Percentiles rank a stretch among this genome's conserved stretches.
Evolutionary conservation across 306 rosid species (phyloP).

Genomic region (Vicia villosa): DNA sequence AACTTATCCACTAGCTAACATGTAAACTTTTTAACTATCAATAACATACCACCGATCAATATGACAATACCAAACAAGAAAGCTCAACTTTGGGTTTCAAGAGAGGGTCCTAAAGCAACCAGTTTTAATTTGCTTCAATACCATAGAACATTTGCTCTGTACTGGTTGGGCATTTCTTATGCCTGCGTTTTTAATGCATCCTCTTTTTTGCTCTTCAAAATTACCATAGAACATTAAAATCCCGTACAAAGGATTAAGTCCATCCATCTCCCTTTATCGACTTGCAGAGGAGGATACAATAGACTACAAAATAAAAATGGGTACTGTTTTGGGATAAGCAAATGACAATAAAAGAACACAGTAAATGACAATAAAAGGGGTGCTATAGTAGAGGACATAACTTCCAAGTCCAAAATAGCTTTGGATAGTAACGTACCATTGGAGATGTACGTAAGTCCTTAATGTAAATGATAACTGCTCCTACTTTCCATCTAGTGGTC

Average conservation of each 20-base stretch:
- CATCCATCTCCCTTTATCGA: neutral
- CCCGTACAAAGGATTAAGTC: neutral
- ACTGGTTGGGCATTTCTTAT: no score
- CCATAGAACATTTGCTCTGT: no score
- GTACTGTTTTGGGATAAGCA: no score
- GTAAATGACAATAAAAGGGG: constrained; percentile 18
- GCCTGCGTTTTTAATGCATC: no score
- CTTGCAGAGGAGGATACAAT: constrained; percentile 5
- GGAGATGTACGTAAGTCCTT: neutral
- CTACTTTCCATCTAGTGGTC: neutral
- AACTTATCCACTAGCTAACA: no score
- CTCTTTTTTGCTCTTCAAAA: no score
- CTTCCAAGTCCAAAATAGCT: neutral
- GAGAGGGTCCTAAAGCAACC: neutral
- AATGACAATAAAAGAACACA: no score
- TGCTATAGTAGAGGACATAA: constrained; percentile 15
- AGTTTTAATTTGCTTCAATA: no score
- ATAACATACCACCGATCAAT: no score
- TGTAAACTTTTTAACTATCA: no score
- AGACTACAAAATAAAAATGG: neutral
- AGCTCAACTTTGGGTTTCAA: no score
- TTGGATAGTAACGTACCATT: neutral
- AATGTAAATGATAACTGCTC: neutral
- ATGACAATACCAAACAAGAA: no score
- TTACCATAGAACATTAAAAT: neutral